Conservation (phyloP, 2,329 filamentous ascomycete genomes). For the Fusarium sp. region DNA sequence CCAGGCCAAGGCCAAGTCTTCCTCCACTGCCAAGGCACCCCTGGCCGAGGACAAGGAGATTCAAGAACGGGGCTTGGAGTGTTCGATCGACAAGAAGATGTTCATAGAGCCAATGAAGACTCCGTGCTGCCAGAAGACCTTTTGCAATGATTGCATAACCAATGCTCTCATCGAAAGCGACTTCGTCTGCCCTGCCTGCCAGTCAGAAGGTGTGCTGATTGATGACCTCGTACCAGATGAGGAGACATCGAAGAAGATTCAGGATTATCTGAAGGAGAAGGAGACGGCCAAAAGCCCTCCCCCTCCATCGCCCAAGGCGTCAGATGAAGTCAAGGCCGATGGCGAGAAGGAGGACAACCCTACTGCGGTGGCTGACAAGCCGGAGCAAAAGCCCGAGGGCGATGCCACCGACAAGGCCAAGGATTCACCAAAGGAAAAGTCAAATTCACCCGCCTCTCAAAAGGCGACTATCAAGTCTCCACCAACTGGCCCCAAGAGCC, state of each 20-base stretch:
- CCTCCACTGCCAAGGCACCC: conserved; percentile 82
- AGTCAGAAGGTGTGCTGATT: conserved; percentile 90
- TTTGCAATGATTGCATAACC: conserved; percentile 99
- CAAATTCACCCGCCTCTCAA: conserved; percentile 50
- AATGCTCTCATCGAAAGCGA: conserved; percentile 99
- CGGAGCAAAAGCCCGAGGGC: conserved; percentile 51
- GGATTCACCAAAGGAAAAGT: conserved; percentile 47
- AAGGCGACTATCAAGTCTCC: conserved; percentile 43
- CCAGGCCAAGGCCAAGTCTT: conserved; percentile 92
- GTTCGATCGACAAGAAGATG: conserved; percentile 96
- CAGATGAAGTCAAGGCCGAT: conserved; percentile 32
- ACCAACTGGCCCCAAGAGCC: conserved; percentile 46
- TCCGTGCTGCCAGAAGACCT: conserved; percentile 97
- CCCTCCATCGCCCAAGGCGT: conserved; percentile 48
- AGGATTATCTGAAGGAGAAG: conserved; percentile 75
- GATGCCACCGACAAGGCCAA: conserved; percentile 31
- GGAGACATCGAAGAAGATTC: conserved; percentile 81
- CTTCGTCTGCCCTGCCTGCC: conserved; percentile 93
- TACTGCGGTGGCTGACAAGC: conserved; percentile 52
- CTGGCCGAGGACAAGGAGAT: conserved; percentile 86
- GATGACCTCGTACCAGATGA: conserved; percentile 90
- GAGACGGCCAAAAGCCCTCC: conserved; percentile 60
- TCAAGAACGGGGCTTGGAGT: conserved; percentile 89
- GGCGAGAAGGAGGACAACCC: conserved; percentile 40
- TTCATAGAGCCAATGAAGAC: conserved; percentile 99